Evolutionary conservation across 371 early-diverging fungal species (phyloP).

Genomic region (Circinella minor): DNA sequence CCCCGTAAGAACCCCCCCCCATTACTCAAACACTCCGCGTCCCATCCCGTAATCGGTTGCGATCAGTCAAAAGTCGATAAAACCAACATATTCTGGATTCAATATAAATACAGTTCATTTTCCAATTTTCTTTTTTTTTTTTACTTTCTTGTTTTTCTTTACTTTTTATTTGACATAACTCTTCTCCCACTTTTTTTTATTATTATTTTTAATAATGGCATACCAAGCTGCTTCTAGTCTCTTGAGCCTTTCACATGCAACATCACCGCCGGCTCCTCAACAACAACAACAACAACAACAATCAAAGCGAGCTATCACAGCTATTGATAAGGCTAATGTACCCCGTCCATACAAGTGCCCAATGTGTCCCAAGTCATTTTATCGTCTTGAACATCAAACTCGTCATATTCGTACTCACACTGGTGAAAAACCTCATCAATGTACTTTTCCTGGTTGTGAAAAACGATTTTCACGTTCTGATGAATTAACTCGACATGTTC

Average conservation of each 20-base stretch:
- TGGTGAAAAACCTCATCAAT: constrained; percentile 89
- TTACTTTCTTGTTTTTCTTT: background rate
- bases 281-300: constrained; percentile 13
- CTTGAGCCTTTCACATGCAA: constrained; percentile 17
- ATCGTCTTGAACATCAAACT: constrained; percentile 80
- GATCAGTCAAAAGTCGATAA: background rate
- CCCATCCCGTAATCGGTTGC: constrained; percentile 7
- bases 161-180: background rate
- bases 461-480: constrained; percentile 91
- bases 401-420: constrained; percentile 93
- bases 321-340: constrained; percentile 41
- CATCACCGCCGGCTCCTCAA: constrained; percentile 1
- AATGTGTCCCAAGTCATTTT: constrained; percentile 71
- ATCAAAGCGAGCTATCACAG: constrained; percentile 10
- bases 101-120: constrained; percentile 6
- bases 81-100: no score
- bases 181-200: constrained; percentile 1
- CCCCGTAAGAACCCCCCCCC: constrained; percentile 10
- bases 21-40: constrained; percentile 7
- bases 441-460: constrained; percentile 79
- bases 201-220: constrained; percentile 12
- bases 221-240: constrained; percentile 26
- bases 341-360: constrained; percentile 73
- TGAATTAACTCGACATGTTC: constrained; percentile 85
- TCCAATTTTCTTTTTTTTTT: constrained; percentile 6